Conservation (phyloP, 345 rosid species). For the Eucalyptus albens region DNA sequence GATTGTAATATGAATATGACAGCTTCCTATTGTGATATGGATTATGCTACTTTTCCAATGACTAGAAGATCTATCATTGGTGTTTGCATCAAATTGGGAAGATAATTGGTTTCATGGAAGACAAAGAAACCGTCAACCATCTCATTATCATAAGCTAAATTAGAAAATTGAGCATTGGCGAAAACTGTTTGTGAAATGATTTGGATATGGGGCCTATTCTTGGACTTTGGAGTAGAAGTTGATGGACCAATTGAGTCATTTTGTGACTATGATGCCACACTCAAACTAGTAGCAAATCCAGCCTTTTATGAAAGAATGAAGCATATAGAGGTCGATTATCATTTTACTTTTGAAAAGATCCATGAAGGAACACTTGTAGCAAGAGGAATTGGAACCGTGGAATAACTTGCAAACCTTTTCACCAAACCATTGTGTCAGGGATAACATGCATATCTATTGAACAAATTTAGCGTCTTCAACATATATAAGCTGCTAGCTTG, state of each 20-base stretch:
- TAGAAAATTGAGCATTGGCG: fast-evolving
- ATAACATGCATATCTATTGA: not conserved
- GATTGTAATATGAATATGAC: not conserved
- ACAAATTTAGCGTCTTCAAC: not conserved
- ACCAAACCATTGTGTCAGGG: not conserved
- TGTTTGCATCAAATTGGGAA: not conserved
- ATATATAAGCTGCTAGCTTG: not conserved
- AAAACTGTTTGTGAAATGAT: too few species aligned
- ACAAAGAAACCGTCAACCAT: not conserved
- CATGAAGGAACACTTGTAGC: too few species aligned
- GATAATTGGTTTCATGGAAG: not conserved
- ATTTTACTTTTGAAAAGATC: too few species aligned
- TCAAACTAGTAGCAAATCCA: not conserved
- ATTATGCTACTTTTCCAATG: too few species aligned
- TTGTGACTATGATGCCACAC: not conserved
- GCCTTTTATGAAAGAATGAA: too few species aligned
- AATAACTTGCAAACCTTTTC: not conserved
- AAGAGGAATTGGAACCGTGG: not conserved
- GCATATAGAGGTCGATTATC: not conserved
- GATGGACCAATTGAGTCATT: not conserved
- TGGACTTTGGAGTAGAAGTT: not conserved
- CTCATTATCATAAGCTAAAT: not conserved
- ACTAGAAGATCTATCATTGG: not conserved
- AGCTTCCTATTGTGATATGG: not conserved
- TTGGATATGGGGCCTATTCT: not conserved